Evolutionary conservation across 495 filamentous ascomycete genomes (phyloP), one percentile per base, ranked within the genome.

Genomic region (Tricharina praecox): DNA sequence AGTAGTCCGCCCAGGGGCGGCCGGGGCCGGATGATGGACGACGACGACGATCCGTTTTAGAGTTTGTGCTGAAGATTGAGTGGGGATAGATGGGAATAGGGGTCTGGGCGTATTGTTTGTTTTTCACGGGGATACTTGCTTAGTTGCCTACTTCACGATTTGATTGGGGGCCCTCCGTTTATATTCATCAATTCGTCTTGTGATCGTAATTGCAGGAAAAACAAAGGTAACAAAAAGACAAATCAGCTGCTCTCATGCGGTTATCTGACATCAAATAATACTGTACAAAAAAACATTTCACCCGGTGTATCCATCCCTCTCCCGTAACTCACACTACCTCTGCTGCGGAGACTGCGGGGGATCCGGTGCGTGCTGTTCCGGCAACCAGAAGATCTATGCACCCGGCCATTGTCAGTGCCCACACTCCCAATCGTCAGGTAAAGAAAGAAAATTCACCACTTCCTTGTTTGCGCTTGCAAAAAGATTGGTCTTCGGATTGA

Each of bases 401-500:
- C n/a, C 21, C 36, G 15, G 42, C 18, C 40, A 36, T 40, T 24
- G 28, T 7, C n/a, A n/a, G n/a, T n/a, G n/a, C n/a, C n/a, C n/a
- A n/a, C n/a, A n/a, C n/a, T n/a, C n/a, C n/a, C n/a, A n/a, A n/a
- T n/a, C n/a, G n/a, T n/a, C n/a, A n/a, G n/a, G n/a, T n/a, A n/a
- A n/a, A n/a, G n/a, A n/a, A n/a, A n/a, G n/a, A 42, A 2, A 25
- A 50, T 41, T 45, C 38, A 90, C 66, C 47, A 87, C 68, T 51
- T 95, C 87, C 56, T 78, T 78, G 57, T 96, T 85, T 3, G 81
- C 92, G 33, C 77, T 85, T 13, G 81, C 85, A 51, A 94, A 67
- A 69, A 95, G 76, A 62, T 95, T 93, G 64, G 77, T 85, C 36
- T 84, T 71, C 4, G 85, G 92, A 64, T 93, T 96, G 60, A 82